Conservation (phyloP, 2,329 filamentous ascomycete genomes). For the Microdochium trichocladiopsis region DNA sequence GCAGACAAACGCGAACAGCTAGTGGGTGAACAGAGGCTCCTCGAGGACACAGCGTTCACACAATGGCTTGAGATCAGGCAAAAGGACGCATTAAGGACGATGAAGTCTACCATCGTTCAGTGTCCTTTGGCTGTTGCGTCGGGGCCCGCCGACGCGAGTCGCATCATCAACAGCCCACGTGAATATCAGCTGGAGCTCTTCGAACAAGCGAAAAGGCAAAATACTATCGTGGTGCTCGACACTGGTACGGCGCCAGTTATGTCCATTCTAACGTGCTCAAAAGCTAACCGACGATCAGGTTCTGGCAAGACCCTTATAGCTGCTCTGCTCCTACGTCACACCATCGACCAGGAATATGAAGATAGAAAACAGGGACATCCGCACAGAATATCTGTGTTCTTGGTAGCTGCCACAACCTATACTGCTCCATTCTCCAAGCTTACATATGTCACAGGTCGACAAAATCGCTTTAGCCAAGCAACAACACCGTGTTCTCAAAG, state of each 20-base stretch:
- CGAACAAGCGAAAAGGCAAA: constrained; percentile 74
- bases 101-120: constrained; percentile 5
- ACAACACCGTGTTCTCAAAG: constrained; percentile 73
- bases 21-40: neutral
- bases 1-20: neutral
- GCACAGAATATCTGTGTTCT: constrained; percentile 72
- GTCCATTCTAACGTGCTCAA: neutral
- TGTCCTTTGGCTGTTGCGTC: constrained; percentile 13
- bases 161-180: constrained; percentile 69
- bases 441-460: constrained; percentile 48
- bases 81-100: neutral
- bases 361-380: constrained; percentile 52
- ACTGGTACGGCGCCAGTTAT: constrained; percentile 49
- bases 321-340: constrained; percentile 71
- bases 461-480: constrained; percentile 88
- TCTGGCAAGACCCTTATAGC: constrained; percentile 97
- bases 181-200: constrained; percentile 93
- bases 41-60: neutral
- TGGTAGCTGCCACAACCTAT: too few relatives aligned
- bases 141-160: constrained; percentile 25
- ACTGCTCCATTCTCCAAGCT: too few relatives aligned
- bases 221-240: constrained; percentile 88
- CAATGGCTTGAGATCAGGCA: neutral
- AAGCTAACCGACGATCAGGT: constrained; percentile 36
- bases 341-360: constrained; percentile 71